Evolutionary conservation across 768 basidiomycete genomes (phyloP), one percentile per base, ranked within the genome.

Genomic region (Amanita rimosa): DNA sequence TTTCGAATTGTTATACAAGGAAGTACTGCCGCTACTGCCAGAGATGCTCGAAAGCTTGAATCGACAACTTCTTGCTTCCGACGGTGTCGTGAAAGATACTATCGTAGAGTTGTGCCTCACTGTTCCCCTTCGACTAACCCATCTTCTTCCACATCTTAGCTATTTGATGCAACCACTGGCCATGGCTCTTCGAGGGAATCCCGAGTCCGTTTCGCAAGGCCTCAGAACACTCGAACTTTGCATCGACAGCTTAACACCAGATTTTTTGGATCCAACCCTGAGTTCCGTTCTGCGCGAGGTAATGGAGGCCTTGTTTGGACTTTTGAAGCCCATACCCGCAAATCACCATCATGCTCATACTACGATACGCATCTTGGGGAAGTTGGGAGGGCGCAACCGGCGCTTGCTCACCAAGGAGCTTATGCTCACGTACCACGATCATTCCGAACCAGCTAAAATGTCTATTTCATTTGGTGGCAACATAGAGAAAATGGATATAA

Each of bases 101-200:
- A 88, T 98, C 57, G 93, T 95, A 49, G 96, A 99, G 60, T 81
- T 99, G 40, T 95, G 91, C 62, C 79, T 99, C 44, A 99, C 96
- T 3, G 95, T 98, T 17, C 96, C 96, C 1, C 73, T 98, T 27
- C 85, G 96, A 33, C 71, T 99, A 14, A 97, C 94, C 1, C 93
- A 98, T 64, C 80, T 99, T 26, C 78, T 98, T 16, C 96, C 96
- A 1, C 91, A 96, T 67, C 78, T 99, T 43, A 80, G 83, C 13
- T 94, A 97, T 59, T 74, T 99, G 49, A 97, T 98, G 94, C 87
- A 91, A 55, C 96, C 96, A 0, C 74, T 99, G 24, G 92, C 94
- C 2, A 72, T 94, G 44, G 93, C 96, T 6, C 69, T 99, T 45
- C 79, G 84, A 44, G 93, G 93, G 33, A 80, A 78, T 34, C 78